These are phyloP conservation scores for Rhododendron williamsianum DNA, from an alignment of 148 eudicot species.

Conservation along the genomic window DNA sequence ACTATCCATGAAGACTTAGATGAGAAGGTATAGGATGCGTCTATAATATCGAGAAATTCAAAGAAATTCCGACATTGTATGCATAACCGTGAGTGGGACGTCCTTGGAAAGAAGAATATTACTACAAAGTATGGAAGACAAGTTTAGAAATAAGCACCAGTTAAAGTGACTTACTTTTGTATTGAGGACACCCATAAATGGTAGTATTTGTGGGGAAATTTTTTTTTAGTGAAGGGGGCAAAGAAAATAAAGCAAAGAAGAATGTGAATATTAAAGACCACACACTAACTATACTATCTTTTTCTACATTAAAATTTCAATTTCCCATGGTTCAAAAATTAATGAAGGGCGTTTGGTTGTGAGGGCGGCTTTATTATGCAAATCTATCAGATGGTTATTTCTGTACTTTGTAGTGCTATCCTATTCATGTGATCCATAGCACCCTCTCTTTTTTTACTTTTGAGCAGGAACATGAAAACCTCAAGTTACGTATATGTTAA, in stretches of 20 bases:
- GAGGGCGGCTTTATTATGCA: not conserved
- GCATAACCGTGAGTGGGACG: not conserved
- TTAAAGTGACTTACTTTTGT: not conserved
- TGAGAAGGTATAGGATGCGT: not conserved
- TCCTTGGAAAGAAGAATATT: not conserved
- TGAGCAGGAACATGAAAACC: not conserved
- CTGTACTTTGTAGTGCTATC: not conserved
- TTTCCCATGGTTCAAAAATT: not conserved
- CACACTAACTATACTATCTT: not conserved
- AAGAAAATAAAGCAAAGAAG: not conserved
- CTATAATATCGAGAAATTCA: not conserved
- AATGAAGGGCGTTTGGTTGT: not conserved
- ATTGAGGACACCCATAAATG: not conserved
- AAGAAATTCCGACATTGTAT: not conserved
- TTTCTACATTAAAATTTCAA: not conserved
- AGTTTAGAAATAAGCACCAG: not conserved
- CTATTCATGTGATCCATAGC: not conserved
- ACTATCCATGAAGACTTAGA: not conserved
- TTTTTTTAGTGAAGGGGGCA: not conserved
- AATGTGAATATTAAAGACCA: not conserved
- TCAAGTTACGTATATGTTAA: not conserved
- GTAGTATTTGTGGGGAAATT: not conserved
- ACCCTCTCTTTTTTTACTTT: not conserved
- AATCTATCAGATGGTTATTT: not conserved
- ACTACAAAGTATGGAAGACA: not conserved